Evolutionary conservation across 1,139 yeast species (phyloP), one percentile per base, ranked within the genome.

Genomic region (Yamadazyma friedrichii): DNA sequence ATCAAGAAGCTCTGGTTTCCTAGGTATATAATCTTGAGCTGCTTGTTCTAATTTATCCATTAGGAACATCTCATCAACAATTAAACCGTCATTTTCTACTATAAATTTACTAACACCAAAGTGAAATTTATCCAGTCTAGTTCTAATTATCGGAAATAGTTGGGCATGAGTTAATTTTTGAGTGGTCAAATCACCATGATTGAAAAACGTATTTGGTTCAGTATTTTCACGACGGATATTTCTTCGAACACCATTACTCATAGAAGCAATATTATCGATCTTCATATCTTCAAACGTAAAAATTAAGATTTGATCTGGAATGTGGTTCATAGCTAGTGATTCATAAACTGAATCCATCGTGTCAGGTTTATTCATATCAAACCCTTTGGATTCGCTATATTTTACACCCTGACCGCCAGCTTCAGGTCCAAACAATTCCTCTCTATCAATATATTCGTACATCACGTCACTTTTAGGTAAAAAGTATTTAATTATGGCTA

Each of bases 211-310:
- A 22, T 33, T 41, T 5, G 44, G 25, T 3, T 48, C 44, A 13
- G 44, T 41, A 17, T 45, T 46, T 15, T 39, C 33, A 17, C 32
- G 42, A 40, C 51, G 42, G 41, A 51, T 50, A 37, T 53, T 47
- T 43, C 60, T 48, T 26, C 52, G 52, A 4, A 43, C 34, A 3
- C 57, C 55, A 32, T 57, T 62, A 31, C 58, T 51, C 1, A 56
- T 44, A 5, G 64, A 57, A 1, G 70, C 75, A 15, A 71, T 63
- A 2, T 74, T 68, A 43, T 70, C 70, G 2, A 70, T 51, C 37
- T 66, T 65, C 26, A 88, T 88, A 60, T 89, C 96, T 15, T 79
- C 70, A 58, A 89, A 88, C 53, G 86, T 95, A 57, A 89, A 84
- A 1, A 88, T 70, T 22, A 89, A 65, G 3, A 87, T 53, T 50